Evolutionary conservation across 352 stramenopile genomes (phyloP).

Genomic region (Phytopythium cucurbitacearum): DNA sequence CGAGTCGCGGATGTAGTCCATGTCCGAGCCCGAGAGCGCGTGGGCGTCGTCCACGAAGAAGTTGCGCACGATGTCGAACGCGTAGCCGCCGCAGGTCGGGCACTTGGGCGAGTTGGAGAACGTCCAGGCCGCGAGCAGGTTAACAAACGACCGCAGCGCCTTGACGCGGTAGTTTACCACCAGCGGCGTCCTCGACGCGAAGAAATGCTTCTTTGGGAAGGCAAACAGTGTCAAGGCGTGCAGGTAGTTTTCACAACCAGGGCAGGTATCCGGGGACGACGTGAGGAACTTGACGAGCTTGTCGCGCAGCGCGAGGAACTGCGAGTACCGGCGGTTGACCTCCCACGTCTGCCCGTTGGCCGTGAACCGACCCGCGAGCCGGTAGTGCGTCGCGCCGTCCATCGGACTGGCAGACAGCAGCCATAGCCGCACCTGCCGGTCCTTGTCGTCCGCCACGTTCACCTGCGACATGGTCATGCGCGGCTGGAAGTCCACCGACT

Average conservation of each 20-base stretch:
- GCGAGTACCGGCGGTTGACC: conserved; percentile 80
- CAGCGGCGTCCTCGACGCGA: conserved; percentile 64
- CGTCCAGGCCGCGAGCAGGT: conserved; percentile 71
- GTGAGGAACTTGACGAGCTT: conserved; percentile 80
- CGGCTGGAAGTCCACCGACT: conserved; percentile 22
- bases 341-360: conserved; percentile 71
- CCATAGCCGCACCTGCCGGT: conserved; percentile 59
- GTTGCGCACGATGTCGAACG: conserved; percentile 77
- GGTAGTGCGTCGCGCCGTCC: conserved; percentile 62
- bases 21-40: conserved; percentile 45
- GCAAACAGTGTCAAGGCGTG: conserved; percentile 74
- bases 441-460: conserved; percentile 36
- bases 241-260: conserved; percentile 76
- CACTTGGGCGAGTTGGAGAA: conserved; percentile 85
- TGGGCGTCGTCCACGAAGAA: conserved; percentile 67
- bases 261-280: conserved; percentile 61
- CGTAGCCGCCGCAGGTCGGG: conserved; percentile 73
- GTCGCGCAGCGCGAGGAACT: conserved; percentile 73
- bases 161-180: conserved; percentile 86
- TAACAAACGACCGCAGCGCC: conserved; percentile 80
- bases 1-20: conserved; percentile 65
- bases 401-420: conserved; percentile 52
- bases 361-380: conserved; percentile 61
- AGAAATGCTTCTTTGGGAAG: conserved; percentile 86
- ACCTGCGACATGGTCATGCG: conserved; percentile 55